phyloP scores from a whole-genome alignment of 371 early-diverging fungal genomes.

The Circinella umbellata region DNA sequence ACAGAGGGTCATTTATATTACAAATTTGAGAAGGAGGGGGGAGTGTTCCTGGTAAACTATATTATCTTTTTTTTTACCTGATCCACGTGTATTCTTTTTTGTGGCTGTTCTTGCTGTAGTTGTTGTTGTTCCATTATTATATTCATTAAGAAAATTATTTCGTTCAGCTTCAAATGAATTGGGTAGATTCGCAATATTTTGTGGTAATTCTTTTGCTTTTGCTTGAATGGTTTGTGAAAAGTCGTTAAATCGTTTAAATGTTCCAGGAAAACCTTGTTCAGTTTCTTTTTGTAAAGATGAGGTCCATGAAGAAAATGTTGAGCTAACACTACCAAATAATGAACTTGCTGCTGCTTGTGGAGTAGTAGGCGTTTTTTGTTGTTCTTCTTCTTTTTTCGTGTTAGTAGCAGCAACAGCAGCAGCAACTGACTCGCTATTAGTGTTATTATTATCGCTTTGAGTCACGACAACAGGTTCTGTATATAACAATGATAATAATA shows the following conservation, averaged over 20 bases:
- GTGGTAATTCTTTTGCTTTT: slow-evolving; percentile 40
- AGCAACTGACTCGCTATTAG: too few species aligned
- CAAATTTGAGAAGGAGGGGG: too few species aligned
- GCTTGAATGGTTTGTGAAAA: slow-evolving; percentile 38
- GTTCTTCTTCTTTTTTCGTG: background rate
- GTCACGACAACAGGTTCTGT: too few species aligned
- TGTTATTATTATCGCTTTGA: too few species aligned
- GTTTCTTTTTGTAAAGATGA: slow-evolving; percentile 23
- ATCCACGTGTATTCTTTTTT: slow-evolving; percentile 17
- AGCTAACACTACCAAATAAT: slow-evolving; percentile 12
- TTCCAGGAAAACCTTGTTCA: slow-evolving; percentile 28
- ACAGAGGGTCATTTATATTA: too few species aligned
- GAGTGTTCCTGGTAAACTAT: background rate
- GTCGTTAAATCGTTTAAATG: slow-evolving; percentile 36
- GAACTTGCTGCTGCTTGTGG: background rate
- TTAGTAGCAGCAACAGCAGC: background rate
- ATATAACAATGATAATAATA: too few species aligned
- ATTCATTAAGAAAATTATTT: slow-evolving; percentile 36
- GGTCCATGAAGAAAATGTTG: slow-evolving; percentile 9
- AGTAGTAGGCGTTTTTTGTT: background rate
- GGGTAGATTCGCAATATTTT: slow-evolving; percentile 38
- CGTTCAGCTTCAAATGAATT: slow-evolving; percentile 42
- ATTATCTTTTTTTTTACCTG: slow-evolving; percentile 23
- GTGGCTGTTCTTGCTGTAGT: background rate
- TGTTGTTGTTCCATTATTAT: slow-evolving; percentile 10